These are phyloP conservation scores for Colletotrichum sp. DNA, from an alignment of 2,329 filamentous ascomycete genomes.

Conservation along the genomic window DNA sequence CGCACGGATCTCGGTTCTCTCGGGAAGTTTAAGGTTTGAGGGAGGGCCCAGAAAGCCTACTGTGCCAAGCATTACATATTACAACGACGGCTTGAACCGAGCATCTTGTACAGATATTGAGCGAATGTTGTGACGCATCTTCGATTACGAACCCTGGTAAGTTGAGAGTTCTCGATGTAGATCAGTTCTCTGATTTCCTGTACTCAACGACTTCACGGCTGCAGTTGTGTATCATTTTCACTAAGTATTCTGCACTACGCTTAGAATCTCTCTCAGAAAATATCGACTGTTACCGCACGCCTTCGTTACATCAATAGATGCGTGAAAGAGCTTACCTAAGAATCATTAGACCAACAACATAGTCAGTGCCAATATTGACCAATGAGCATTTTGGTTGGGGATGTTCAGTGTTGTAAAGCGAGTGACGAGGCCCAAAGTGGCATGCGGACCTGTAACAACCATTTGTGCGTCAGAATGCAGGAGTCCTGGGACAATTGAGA, in stretches of 20 bases:
- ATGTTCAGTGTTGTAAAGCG: no score
- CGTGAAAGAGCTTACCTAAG: no score
- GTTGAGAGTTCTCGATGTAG: neutral
- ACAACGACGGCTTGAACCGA: neutral
- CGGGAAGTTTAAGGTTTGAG: neutral
- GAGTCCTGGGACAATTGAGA: no score
- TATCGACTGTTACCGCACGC: neutral
- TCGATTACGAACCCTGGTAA: neutral
- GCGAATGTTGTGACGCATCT: neutral
- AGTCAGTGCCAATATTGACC: no score
- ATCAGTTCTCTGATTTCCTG: neutral
- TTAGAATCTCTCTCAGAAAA: neutral
- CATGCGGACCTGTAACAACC: no score
- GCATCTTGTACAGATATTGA: neutral
- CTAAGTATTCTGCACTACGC: no score
- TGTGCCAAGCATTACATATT: neutral
- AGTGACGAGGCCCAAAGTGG: no score
- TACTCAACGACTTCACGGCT: neutral
- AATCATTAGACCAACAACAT: no score
- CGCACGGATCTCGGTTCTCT: neutral
- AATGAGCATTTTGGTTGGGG: no score
- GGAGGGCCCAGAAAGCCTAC: neutral
- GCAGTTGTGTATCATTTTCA: accelerated
- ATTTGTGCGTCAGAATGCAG: no score
- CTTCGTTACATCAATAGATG: no score